These are phyloP conservation scores for Yamadazyma nakazawae DNA, from an alignment of 805 yeast species.

Conservation along the genomic window DNA sequence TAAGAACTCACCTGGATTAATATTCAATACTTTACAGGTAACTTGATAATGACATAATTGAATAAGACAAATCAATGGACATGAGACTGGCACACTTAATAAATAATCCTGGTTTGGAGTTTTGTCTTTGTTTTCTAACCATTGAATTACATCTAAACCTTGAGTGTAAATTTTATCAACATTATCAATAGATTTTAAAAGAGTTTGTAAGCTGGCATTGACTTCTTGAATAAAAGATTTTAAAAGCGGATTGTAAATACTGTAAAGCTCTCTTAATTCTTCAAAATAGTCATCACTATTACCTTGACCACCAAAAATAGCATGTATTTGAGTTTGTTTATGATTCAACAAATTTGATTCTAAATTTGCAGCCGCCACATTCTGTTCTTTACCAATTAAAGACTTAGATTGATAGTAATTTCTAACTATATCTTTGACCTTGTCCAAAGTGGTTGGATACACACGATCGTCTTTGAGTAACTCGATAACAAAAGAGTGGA, in stretches of 20 bases:
- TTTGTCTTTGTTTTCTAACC: slow-evolving; percentile 82
- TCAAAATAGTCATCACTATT: slow-evolving; percentile 96
- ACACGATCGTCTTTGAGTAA: slow-evolving; percentile 49
- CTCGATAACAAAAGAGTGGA: slow-evolving; percentile 82
- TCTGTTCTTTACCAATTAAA: neutral
- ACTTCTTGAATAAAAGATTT: slow-evolving; percentile 65
- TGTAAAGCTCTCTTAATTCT: slow-evolving; percentile 84
- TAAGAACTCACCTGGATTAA: slow-evolving; percentile 86
- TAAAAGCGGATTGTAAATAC: slow-evolving; percentile 71
- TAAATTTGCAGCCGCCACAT: neutral
- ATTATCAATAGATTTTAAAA: slow-evolving; percentile 69
- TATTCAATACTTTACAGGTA: slow-evolving; percentile 78
- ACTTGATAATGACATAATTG: slow-evolving; percentile 92
- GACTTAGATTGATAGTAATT: slow-evolving; percentile 58
- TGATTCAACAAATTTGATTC: slow-evolving; percentile 6
- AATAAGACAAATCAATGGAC: slow-evolving; percentile 96
- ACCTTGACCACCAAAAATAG: slow-evolving; percentile 99
- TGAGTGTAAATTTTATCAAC: slow-evolving; percentile 88
- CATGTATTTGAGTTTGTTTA: slow-evolving; percentile 59
- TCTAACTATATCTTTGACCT: slow-evolving; percentile 71
- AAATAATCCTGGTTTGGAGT: slow-evolving; percentile 90
- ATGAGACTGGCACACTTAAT: slow-evolving; percentile 86
- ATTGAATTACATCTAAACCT: slow-evolving; percentile 82
- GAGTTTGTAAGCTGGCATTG: slow-evolving; percentile 61
- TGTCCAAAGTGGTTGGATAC: slow-evolving; percentile 63